Evolutionary conservation across 2,329 filamentous ascomycete genomes (phyloP), one percentile per base, ranked within the genome.

Genomic region (Alternaria postmessia): DNA sequence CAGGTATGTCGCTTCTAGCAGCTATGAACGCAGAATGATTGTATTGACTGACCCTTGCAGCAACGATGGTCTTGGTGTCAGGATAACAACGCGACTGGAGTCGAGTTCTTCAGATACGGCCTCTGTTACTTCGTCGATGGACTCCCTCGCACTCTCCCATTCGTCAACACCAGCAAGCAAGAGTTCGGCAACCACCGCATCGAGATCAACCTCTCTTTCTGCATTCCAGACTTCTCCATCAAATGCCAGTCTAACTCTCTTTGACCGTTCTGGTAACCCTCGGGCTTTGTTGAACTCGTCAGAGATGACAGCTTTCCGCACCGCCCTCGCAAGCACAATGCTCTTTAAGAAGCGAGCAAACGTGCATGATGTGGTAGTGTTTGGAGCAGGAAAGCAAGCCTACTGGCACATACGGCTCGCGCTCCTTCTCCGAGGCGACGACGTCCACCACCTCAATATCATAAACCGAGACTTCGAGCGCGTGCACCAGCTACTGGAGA

Each of bases 401-500:
- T 96, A 94, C 81, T 98, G 94, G 94, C 94, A 97, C 76, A 88
- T 96, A 43, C 89, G 93, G 1, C 85, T 98, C 5, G 90, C 94
- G 0, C 84, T 98, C 11, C 84, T 94, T 64, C 84, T 95, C 51
- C 90, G 86, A 1, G 83, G 84, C 0, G 72, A 81, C 46, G 91
- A 92, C 20, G 89, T 97, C 68, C 89, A 89, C 69, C 87, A 90
- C 59, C 86, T 97, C 48, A 90, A 94, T 79, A 89, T 97, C 71
- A 89, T 97, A 75, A 96, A 94, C 72, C 89, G 91, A 34, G 83
- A 84, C 54, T 92, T 91, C 54, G 84, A 88, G 8, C 84, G 82
- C 44, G 87, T 86, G 1, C 81, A 83, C 14, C 72, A 78, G 3
- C 79, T 88, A 47, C 77, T 89, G 47, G 79, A 81, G 51, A 79